A percentile compares a stretch with the other conserved stretches of the same genome.
These are phyloP conservation scores for Penium margaritaceum DNA, from an alignment of 139 green algal genomes.

Conservation along the genomic window DNA sequence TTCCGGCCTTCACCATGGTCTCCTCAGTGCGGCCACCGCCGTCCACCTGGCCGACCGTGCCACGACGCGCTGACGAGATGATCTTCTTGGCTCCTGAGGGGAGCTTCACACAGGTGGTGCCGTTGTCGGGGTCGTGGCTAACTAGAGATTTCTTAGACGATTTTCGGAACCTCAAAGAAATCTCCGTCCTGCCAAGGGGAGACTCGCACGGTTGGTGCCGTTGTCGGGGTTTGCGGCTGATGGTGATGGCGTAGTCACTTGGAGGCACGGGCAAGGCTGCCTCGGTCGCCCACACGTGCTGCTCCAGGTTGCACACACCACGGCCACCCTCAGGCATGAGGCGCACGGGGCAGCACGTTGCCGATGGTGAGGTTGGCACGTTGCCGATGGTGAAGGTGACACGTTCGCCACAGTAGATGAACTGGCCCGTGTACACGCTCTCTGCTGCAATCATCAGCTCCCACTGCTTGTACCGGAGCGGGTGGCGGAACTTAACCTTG, in stretches of 20 bases:
- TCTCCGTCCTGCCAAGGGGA: no score
- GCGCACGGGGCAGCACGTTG: conserved; percentile 87
- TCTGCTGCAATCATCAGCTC: conserved; percentile 90
- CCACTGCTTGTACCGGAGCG: conserved; percentile 88
- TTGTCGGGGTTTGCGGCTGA: no score
- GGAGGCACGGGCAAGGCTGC: conserved; percentile 80
- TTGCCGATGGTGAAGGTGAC: conserved; percentile 90
- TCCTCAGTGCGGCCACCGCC: conserved; percentile 97
- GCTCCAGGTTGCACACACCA: conserved; percentile 98
- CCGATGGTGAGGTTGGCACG: no score
- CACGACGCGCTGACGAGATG: conserved; percentile 79
- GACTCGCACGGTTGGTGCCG: conserved; percentile 68
- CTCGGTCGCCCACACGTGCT: conserved; percentile 82
- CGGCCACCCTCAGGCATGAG: conserved; percentile 96
- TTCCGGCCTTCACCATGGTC: conserved; percentile 97
- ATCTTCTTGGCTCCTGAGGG: conserved; percentile 98
- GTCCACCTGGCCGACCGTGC: conserved; percentile 89
- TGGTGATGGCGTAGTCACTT: conserved; percentile 97
- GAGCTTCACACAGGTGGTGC: conserved; percentile 96
- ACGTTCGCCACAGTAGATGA: conserved; percentile 95
- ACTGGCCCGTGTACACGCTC: conserved; percentile 95
- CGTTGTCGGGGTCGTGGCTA: conserved; percentile 91
- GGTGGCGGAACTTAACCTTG: conserved; percentile 88
- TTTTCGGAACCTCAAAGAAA: no score
- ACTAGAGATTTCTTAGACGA: no score